Evolutionary conservation across 495 filamentous ascomycete species (phyloP).

Genomic region (Daldinia caldariorum): DNA sequence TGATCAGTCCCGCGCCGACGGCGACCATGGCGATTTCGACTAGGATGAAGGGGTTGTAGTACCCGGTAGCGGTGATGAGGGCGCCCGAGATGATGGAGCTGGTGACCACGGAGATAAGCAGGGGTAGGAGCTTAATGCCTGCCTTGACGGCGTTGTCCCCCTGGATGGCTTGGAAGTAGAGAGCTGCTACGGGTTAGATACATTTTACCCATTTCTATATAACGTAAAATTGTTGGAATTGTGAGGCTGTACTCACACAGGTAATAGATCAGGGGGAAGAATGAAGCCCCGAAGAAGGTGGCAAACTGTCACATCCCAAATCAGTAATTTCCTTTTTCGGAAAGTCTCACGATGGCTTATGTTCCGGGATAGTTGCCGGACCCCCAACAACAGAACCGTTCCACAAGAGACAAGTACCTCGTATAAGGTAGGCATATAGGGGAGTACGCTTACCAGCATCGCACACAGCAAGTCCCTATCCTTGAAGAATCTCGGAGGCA

Average conservation of each 20-base stretch:
- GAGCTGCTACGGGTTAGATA: slow-evolving; percentile 52
- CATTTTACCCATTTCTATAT: neutral
- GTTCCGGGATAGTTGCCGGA: neutral
- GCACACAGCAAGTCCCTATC: slow-evolving; percentile 63
- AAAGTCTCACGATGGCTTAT: slow-evolving; percentile 59
- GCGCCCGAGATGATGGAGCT: slow-evolving; percentile 57
- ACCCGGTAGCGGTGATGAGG: slow-evolving; percentile 57
- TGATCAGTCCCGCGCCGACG: slow-evolving; percentile 62
- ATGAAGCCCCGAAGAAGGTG: slow-evolving; percentile 68
- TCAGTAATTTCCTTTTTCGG: slow-evolving; percentile 47
- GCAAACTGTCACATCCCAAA: slow-evolving; percentile 55
- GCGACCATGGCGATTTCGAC: slow-evolving; percentile 56
- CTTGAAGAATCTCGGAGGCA: slow-evolving; percentile 67
- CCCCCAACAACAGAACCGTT: neutral
- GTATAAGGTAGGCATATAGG: slow-evolving; percentile 28
- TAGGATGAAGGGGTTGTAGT: slow-evolving; percentile 63
- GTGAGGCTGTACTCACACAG: slow-evolving; percentile 59
- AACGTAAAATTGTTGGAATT: neutral
- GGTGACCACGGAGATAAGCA: slow-evolving; percentile 73
- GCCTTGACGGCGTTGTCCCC: slow-evolving; percentile 73
- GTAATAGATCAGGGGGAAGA: slow-evolving; percentile 77
- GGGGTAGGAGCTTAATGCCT: slow-evolving; percentile 80
- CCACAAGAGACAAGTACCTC: neutral
- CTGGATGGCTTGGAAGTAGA: slow-evolving; percentile 93
- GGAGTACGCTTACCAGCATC: slow-evolving; percentile 49